Conservation (phyloP, 371 early-diverging fungal genomes). For the Actinomortierella wolfii region DNA sequence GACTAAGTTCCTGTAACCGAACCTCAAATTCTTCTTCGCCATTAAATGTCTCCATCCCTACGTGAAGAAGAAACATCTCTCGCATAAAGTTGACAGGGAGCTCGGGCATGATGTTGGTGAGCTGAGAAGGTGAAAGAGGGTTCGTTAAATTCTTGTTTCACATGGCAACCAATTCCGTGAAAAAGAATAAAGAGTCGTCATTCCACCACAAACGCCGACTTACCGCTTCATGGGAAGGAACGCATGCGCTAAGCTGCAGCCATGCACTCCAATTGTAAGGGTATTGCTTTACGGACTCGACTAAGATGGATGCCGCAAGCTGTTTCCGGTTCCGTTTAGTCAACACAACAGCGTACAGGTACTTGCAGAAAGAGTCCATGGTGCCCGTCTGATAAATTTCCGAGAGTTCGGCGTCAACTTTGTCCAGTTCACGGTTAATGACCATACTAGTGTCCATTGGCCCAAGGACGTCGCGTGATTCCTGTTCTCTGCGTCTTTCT, state of each 20-base stretch:
- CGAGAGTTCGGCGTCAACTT: constrained; percentile 54
- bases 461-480: constrained; percentile 59
- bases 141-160: no score
- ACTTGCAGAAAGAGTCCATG: constrained; percentile 71
- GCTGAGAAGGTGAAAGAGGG: constrained; percentile 1
- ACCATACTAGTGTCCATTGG: constrained; percentile 50
- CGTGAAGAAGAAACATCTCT: constrained; percentile 29
- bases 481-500: constrained; percentile 65
- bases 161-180: no score
- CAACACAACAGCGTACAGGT: constrained; percentile 67
- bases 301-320: constrained; percentile 61
- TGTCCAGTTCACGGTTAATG: constrained; percentile 55
- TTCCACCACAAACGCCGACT: constrained; percentile 8
- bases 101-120: constrained; percentile 13
- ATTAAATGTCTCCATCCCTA: constrained; percentile 16
- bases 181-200: background rate
- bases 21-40: constrained; percentile 17
- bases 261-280: constrained; percentile 94
- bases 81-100: constrained; percentile 38
- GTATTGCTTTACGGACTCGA: constrained; percentile 70
- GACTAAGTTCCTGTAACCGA: constrained; percentile 37
- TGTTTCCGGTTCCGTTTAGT: constrained; percentile 50
- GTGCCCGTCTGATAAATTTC: constrained; percentile 47
- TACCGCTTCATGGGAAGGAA: constrained; percentile 56
- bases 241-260: constrained; percentile 70